Conservation (phyloP, 345 rosid genomes). For the Eucalyptus dawsonii region DNA sequence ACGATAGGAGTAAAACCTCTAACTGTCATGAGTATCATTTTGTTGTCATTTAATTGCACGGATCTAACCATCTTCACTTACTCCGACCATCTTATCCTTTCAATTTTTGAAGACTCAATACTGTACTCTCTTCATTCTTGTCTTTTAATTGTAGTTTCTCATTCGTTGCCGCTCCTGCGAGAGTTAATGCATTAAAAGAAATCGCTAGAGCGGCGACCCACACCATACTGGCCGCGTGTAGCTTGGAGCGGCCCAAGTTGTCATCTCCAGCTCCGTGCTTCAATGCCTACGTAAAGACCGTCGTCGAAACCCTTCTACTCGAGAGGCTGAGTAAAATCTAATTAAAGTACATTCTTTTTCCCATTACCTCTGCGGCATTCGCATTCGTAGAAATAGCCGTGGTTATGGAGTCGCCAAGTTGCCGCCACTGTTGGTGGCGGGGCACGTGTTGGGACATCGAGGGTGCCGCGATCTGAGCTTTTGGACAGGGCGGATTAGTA, state of each 20-base stretch:
- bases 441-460: too few relatives aligned
- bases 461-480: too few relatives aligned
- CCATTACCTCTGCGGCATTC: too few relatives aligned
- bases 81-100: background rate
- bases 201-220: constrained; percentile 40
- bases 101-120: background rate
- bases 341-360: too few relatives aligned
- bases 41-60: fast-evolving
- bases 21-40: background rate
- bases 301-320: too few relatives aligned
- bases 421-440: too few relatives aligned
- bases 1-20: background rate
- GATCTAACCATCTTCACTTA: background rate
- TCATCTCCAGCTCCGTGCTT: constrained; percentile 15
- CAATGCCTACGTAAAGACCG: constrained; percentile 5
- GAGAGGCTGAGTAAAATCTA: too few relatives aligned
- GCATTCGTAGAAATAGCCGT: too few relatives aligned
- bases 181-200: constrained; percentile 25
- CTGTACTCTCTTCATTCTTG: background rate
- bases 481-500: too few relatives aligned
- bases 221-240: constrained; percentile 32
- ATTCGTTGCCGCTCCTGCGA: constrained; percentile 1
- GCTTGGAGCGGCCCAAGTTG: constrained; percentile 19
- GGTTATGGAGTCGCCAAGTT: too few relatives aligned
- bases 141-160: background rate